Base-by-base conservation (phyloP, 495 filamentous ascomycete genomes). In the Aspergillus biplanus region DNA sequence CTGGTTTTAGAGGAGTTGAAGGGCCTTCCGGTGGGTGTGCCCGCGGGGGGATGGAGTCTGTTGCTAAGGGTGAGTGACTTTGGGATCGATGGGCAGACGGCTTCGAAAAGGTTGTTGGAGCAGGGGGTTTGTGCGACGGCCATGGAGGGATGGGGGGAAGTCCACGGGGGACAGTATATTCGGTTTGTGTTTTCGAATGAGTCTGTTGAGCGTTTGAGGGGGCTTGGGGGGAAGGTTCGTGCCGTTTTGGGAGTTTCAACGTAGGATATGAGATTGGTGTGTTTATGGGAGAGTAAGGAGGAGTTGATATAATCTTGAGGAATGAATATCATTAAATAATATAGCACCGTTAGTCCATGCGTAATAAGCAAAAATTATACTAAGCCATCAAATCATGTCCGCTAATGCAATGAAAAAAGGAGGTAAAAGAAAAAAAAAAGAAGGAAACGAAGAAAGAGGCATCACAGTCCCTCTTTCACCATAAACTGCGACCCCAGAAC, bases 101-200 rank as follows among this genome's bases (percentile, higher is more conserved):
- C 47, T 6, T 50, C 47, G 6, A 8, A 21, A 5, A n/a, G 47
- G 21, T 18, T 50, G 11, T 18, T 50, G 6, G 47, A 50, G 7
- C n/a, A 50, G n/a, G 16, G 47, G 16, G 16, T 50, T 7, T 50
- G 47, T 18, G 47, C 47, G 16, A 50, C 47, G 7, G 47, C 47
- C 1, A 50, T 50, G 47, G 16, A n/a, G 16, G 47, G 47, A n/a
- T 50, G 47, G 47, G 47, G 47, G 16, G 16, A 50, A 1, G 47
- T 50, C 9, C 47, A 50, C 6, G 47, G 16, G 7, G 47, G 9
- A 3, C 47, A 50, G 47, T 50, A 50, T 27, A 50, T 50, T 27
- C 47, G 47, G n/a, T 50, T 50, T 31, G 47, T 50, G n/a, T 50
- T 50, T 50, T 50, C 47, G n/a, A 50, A 50, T 27, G 47, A 50